Conservation (phyloP, 345 rosid genomes). For the Salix suchowensis region DNA sequence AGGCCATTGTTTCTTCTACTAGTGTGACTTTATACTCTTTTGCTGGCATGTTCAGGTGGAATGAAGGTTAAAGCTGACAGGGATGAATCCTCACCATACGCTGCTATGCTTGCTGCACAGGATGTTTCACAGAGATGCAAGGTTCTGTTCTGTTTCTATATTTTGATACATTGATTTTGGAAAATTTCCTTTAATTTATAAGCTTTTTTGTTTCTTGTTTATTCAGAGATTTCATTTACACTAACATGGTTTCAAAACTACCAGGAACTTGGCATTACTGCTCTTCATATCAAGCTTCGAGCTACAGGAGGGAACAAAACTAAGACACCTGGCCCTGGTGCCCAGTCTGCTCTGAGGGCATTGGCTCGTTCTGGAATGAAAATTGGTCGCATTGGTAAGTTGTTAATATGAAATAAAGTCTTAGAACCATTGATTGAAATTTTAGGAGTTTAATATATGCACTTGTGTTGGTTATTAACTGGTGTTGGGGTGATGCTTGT, state of each 20-base stretch:
- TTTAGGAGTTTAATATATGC: background rate
- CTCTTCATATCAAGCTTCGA: slow-evolving; percentile 82
- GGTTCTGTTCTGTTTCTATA: slow-evolving; percentile 28
- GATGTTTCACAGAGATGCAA: slow-evolving; percentile 83
- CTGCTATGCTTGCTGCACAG: slow-evolving; percentile 93
- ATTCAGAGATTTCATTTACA: background rate
- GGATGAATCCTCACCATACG: slow-evolving; percentile 91
- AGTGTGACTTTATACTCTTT: background rate
- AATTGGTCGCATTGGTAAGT: slow-evolving; percentile 82
- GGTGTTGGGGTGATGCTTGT: background rate
- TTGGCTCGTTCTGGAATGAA: slow-evolving; percentile 96
- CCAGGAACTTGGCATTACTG: slow-evolving; percentile 77
- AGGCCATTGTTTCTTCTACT: background rate
- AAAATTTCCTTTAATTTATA: background rate
- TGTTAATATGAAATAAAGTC: background rate
- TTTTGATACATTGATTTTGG: background rate
- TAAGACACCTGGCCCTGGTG: slow-evolving; percentile 87
- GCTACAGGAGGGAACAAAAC: slow-evolving; percentile 87
- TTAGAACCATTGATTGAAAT: background rate
- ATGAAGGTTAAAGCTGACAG: slow-evolving; percentile 96
- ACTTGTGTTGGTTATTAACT: background rate
- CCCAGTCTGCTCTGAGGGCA: slow-evolving; percentile 86
- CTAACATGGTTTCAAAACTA: background rate
- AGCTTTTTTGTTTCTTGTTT: background rate
- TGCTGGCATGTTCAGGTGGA: slow-evolving; percentile 42